Conservation (phyloP, 2,329 filamentous ascomycete species). For the Phialophora tarda region DNA sequence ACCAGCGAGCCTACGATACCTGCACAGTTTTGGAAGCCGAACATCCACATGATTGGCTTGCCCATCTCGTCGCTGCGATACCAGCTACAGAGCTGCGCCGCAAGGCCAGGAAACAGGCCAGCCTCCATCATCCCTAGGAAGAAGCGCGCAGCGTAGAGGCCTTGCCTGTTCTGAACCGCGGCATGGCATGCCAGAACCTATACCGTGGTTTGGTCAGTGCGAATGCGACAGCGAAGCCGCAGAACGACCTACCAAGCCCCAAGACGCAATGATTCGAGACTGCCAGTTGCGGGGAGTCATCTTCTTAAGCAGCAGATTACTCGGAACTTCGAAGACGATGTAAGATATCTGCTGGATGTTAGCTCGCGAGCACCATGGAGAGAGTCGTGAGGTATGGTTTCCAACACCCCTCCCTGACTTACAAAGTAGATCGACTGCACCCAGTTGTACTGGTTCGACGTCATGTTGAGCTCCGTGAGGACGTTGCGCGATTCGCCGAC, state of each 20-base stretch:
- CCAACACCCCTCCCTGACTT: conserved; percentile 23
- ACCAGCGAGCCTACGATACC: conserved; percentile 46
- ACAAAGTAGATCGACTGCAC: conserved; percentile 50
- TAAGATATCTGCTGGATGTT: conserved; percentile 42
- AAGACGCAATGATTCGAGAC: conserved; percentile 47
- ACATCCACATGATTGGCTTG: conserved; percentile 53
- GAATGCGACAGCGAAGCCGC: background rate
- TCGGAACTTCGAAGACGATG: conserved; percentile 51
- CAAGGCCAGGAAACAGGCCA: conserved; percentile 52
- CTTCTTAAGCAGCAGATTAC: conserved; percentile 49
- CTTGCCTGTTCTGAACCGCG: conserved; percentile 48
- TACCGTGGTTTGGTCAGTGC: conserved; percentile 9
- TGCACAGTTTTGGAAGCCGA: conserved; percentile 48
- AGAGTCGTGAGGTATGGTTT: background rate
- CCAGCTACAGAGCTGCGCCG: conserved; percentile 54
- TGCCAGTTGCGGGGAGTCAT: conserved; percentile 48
- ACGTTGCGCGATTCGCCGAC: conserved; percentile 49
- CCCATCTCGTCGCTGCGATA: conserved; percentile 56
- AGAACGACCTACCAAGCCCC: conserved; percentile 41
- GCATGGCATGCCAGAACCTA: conserved; percentile 46
- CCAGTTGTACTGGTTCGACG: conserved; percentile 51
- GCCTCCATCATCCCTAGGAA: conserved; percentile 53
- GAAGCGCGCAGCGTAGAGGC: conserved; percentile 49
- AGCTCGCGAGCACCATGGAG: background rate
- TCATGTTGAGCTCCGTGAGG: conserved; percentile 50